Evolutionary conservation across 1,139 yeast genomes (phyloP), one percentile per base, ranked within the genome.

Genomic region (Insectozyma bohioensis): DNA sequence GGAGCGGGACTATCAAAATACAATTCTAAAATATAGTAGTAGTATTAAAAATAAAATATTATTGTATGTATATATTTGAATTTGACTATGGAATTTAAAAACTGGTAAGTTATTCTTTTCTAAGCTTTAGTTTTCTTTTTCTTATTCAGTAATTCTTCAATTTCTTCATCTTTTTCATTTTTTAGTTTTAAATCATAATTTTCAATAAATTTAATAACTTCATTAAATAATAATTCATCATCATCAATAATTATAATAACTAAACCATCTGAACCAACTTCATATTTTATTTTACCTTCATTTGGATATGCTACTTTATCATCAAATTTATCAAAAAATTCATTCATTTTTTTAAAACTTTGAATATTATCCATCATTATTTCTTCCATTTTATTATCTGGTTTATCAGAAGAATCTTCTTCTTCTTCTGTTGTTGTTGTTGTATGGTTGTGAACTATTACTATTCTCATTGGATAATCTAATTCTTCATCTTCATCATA

Each of bases 261-360:
- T 38, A 80, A 56, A 4, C 87, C 87, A 49, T 80, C 87, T 40
- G 83, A 77, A 4, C 85, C 85, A 6, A 80, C 84, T 46, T 80
- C 86, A 48, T 80, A 80, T 49, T 80, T 80, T 42, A 80, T 74
- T 47, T 75, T 75, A 5, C 78, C 80, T 42, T 80, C 84, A 46
- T 80, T 80, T 18, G 85, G 86, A 40, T 75, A 66, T 20, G 85
- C 83, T 15, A 80, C 67, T 20, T 58, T 58, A 27, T 67, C 77
- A 49, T 80, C 87, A 47, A 80, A 80, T 31, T 57, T 58, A 49
- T 80, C 85, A 48, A 80, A 80, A 58, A 81, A 80, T 20, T 51
- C 56, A 47, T 80, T 80, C 50, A 80, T 68, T 30, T 65, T 71
- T 16, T 64, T 70, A 46, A 72, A 64, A 12, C 70, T 67, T 45